Percentiles rank a stretch among this genome's conserved stretches.
Evolutionary conservation across 192 early-diverging fungal species (phyloP).

Genomic region (Linnemannia schmuckeri): DNA sequence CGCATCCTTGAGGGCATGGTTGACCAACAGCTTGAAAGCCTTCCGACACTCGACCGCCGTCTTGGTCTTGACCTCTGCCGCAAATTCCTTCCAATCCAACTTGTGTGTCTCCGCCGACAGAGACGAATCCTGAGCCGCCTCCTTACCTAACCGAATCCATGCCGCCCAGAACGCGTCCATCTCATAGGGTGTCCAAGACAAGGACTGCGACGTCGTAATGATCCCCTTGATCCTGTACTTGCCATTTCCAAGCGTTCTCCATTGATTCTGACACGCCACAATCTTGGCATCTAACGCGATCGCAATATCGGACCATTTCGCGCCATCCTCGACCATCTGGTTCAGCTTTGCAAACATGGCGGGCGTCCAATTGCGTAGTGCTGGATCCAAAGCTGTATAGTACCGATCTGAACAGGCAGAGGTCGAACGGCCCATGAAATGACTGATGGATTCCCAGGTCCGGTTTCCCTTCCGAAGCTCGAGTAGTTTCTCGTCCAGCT

Average conservation of each 20-base stretch:
- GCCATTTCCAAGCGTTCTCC: conserved; percentile 32
- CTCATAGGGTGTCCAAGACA: conserved; percentile 10
- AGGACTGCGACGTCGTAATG: background rate
- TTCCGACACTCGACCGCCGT: background rate
- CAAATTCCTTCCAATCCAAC: conserved; percentile 16
- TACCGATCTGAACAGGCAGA: conserved; percentile 37
- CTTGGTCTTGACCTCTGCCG: background rate
- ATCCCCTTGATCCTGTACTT: conserved; percentile 26
- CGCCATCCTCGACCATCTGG: conserved; percentile 42
- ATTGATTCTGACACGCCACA: conserved; percentile 45
- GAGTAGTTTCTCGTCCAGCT: conserved; percentile 19
- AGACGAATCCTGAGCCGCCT: too few relatives aligned
- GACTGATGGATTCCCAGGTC: conserved; percentile 41
- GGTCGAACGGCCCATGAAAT: conserved; percentile 3
- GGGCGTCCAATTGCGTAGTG: conserved; percentile 36
- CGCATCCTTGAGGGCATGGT: conserved; percentile 24
- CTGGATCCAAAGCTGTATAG: conserved; percentile 31
- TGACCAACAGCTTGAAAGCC: conserved; percentile 4
- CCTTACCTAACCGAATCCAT: background rate
- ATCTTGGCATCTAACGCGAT: background rate
- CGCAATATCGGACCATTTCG: conserved; percentile 19
- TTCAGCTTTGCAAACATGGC: conserved; percentile 41
- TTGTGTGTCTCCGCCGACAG: background rate
- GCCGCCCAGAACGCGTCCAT: conserved; percentile 30
- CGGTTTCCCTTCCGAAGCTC: conserved; percentile 1